Percentiles rank a stretch among this genome's conserved stretches.
Conservation (phyloP, 257 asterid genomes). For the Schizonepeta tenuifolia region DNA sequence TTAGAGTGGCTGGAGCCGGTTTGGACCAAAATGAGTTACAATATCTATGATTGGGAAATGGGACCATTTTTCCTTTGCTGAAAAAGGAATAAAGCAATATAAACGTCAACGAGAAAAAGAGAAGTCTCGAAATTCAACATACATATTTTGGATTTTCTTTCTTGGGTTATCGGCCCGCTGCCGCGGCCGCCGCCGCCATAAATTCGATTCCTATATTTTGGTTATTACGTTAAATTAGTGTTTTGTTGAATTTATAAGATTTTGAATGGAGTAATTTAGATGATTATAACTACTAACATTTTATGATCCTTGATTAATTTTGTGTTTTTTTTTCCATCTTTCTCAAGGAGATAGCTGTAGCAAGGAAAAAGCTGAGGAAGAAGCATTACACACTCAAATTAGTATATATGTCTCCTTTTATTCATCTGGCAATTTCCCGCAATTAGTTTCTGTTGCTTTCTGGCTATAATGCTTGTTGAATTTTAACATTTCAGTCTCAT, state of each 20-base stretch:
- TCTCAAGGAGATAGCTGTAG: slow-evolving; percentile 74
- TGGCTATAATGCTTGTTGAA: neutral
- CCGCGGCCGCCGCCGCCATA: no score
- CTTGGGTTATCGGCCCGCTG: no score
- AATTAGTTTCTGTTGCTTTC: slow-evolving; percentile 16
- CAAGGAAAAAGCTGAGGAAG: slow-evolving; percentile 88
- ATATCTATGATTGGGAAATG: slow-evolving; percentile 50
- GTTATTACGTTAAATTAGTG: neutral
- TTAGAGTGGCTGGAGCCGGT: slow-evolving; percentile 38
- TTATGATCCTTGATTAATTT: slow-evolving; percentile 12
- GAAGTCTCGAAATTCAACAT: neutral
- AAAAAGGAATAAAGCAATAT: neutral
- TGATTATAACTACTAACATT: neutral
- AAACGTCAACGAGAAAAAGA: neutral
- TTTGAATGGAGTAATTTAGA: neutral
- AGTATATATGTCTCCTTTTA: slow-evolving; percentile 41
- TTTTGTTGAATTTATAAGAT: neutral
- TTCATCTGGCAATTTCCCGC: neutral
- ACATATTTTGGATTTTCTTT: neutral
- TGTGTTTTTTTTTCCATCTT: neutral
- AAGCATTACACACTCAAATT: slow-evolving; percentile 86
- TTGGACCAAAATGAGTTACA: slow-evolving; percentile 54
- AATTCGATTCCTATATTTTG: no score
- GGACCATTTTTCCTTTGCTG: slow-evolving; percentile 5
- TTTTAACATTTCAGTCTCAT: neutral